Percentiles rank a stretch among this genome's conserved stretches.
Conservation (phyloP, 164 flowering plant species). For the Aristolochia contorta region DNA sequence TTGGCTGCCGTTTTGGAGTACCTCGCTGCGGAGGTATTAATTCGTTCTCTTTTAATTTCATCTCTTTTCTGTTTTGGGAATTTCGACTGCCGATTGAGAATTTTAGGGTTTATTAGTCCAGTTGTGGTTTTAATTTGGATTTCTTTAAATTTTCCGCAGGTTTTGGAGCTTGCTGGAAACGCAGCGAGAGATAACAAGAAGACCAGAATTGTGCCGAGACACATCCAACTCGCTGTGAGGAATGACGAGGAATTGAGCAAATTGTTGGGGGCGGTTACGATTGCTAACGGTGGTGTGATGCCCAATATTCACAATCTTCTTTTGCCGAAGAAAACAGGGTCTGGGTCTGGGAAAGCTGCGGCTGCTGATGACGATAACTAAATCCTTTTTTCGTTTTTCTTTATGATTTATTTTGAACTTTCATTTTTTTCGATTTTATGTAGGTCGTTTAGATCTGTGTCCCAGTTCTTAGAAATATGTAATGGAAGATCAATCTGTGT, state of each 20-base stretch:
- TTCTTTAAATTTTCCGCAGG: conserved; percentile 8
- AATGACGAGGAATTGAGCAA: conserved; percentile 85
- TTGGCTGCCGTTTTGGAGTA: conserved; percentile 34
- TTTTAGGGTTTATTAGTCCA: neutral
- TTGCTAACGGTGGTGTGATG: conserved; percentile 90
- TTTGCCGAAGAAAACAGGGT: conserved; percentile 55
- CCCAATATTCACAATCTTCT: conserved; percentile 81
- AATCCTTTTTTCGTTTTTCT: too few relatives aligned
- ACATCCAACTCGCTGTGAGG: conserved; percentile 67
- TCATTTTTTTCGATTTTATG: too few relatives aligned
- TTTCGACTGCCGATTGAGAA: neutral
- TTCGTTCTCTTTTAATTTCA: neutral
- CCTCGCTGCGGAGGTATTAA: conserved; percentile 32
- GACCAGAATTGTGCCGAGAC: conserved; percentile 30
- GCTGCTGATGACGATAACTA: conserved; percentile 4
- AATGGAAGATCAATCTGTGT: too few relatives aligned
- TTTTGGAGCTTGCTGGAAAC: conserved; percentile 41
- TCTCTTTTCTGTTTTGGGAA: neutral
- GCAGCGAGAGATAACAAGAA: conserved; percentile 44
- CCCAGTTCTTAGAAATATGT: too few relatives aligned
- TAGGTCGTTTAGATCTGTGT: too few relatives aligned
- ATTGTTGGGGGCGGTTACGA: conserved; percentile 74
- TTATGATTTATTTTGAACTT: too few relatives aligned
- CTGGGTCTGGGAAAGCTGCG: conserved; percentile 3
- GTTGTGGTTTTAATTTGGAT: too few relatives aligned